Percentiles rank a stretch among this genome's conserved stretches.
These are phyloP conservation scores for Blastosporella zonata DNA, from an alignment of 1,284 basidiomycete species.

Conservation along the genomic window DNA sequence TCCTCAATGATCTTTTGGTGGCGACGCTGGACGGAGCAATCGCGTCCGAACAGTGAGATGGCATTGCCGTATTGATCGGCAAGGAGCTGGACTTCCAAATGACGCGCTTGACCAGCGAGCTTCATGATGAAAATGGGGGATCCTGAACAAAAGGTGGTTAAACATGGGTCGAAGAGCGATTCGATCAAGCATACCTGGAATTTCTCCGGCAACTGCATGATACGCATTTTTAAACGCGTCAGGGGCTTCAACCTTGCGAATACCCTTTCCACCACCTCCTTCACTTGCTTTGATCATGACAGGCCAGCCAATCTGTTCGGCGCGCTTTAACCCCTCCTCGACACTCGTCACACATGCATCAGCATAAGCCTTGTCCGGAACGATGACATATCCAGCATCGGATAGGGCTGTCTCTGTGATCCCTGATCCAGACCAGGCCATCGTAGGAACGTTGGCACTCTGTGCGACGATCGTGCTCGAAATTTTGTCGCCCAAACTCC, in stretches of 20 bases:
- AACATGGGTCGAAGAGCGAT: conserved; percentile 5
- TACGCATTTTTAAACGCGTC: conserved; percentile 93
- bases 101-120: conserved; percentile 94
- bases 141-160: conserved; percentile 46
- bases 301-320: conserved; percentile 92
- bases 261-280: conserved; percentile 99
- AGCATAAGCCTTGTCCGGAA: conserved; percentile 89
- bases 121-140: conserved; percentile 99
- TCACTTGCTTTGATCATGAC: conserved; percentile 99
- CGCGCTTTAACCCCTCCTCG: conserved; percentile 83
- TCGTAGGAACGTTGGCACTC: conserved; percentile 95
- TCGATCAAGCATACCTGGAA: conserved; percentile 68
- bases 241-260: conserved; percentile 84
- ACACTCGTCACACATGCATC: conserved; percentile 89
- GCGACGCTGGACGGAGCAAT: conserved; percentile 98
- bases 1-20: conserved; percentile 99
- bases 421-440: conserved; percentile 98
- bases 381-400: conserved; percentile 88
- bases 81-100: conserved; percentile 92
- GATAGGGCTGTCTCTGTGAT: conserved; percentile 89
- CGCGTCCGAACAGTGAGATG: conserved; percentile 98
- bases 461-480: conserved; percentile 99
- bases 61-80: conserved; percentile 99
- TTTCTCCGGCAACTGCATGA: conserved; percentile 93
- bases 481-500: conserved; percentile 99